Conservation (phyloP, 2,329 filamentous ascomycete species). For the Cercospora berteroae region DNA sequence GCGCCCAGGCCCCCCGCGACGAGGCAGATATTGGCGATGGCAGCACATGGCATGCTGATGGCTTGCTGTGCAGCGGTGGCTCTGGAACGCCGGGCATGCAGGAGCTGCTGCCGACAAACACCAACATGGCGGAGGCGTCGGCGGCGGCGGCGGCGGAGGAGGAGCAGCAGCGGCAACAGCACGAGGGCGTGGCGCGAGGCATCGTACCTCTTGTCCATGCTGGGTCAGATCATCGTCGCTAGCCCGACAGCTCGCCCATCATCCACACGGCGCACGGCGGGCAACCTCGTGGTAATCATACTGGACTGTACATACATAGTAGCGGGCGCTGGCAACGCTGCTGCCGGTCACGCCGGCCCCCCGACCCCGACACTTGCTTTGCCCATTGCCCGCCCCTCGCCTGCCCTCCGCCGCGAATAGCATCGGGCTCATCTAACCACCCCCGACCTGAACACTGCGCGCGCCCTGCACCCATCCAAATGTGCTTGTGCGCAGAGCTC, state of each 20-base stretch:
- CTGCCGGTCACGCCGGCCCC: background rate
- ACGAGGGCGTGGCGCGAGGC: background rate
- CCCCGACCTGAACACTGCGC: background rate
- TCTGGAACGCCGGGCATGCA: background rate
- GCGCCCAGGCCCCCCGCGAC: background rate
- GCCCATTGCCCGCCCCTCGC: background rate
- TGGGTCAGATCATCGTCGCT: background rate
- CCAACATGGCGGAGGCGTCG: background rate
- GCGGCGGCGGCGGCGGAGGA: background rate
- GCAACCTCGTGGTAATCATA: background rate
- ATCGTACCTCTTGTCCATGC: background rate
- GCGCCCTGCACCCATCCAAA: background rate
- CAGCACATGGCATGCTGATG: background rate
- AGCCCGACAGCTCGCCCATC: background rate
- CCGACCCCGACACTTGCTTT: background rate
- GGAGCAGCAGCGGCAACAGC: background rate
- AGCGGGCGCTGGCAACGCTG: background rate
- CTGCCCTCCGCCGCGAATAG: constrained; percentile 3
- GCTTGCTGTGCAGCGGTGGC: background rate
- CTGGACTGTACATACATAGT: background rate
- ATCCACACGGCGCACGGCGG: background rate
- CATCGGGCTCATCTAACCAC: background rate
- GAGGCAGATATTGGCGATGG: background rate
- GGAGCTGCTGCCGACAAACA: background rate
- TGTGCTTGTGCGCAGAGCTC: background rate